Evolutionary conservation across 306 rosid species (phyloP).

Genomic region (Dryas alaskensis): DNA sequence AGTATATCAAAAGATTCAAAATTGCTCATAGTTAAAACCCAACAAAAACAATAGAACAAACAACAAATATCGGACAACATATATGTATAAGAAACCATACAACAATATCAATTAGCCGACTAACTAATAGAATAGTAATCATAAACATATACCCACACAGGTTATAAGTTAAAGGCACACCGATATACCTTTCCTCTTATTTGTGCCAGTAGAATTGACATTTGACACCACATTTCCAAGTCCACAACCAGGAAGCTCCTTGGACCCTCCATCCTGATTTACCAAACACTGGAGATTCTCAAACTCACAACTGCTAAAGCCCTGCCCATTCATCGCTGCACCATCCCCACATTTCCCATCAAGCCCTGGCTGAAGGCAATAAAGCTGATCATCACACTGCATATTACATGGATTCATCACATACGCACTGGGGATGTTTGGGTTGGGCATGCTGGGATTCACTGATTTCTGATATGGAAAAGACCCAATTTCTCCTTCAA

Average conservation of each 20-base stretch:
- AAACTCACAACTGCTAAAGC: conserved; percentile 67
- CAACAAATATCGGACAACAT: not conserved
- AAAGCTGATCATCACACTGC: conserved; percentile 75
- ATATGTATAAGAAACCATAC: not conserved
- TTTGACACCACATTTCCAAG: conserved; percentile 41
- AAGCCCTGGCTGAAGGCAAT: conserved; percentile 60
- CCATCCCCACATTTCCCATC: conserved; percentile 58
- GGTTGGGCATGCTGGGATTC: conserved; percentile 35
- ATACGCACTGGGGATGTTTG: conserved; percentile 45
- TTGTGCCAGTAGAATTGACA: conserved; percentile 41
- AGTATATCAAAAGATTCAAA: not conserved
- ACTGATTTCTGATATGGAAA: conserved; percentile 81
- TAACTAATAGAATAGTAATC: not conserved
- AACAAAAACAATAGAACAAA: not conserved
- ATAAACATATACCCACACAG: not conserved
- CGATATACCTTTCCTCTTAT: conserved; percentile 58
- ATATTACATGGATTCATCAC: conserved; percentile 80
- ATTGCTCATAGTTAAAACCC: not conserved
- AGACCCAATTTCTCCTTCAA: conserved; percentile 92
- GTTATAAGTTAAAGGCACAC: not conserved
- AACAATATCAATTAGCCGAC: not conserved
- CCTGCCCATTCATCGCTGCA: conserved; percentile 42
- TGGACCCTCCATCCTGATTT: conserved; percentile 54
- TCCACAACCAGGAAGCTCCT: conserved; percentile 60
- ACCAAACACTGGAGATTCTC: conserved; percentile 72